Evolutionary conservation across 805 yeast genomes (phyloP).

Genomic region (Isabelozyma heimii): DNA sequence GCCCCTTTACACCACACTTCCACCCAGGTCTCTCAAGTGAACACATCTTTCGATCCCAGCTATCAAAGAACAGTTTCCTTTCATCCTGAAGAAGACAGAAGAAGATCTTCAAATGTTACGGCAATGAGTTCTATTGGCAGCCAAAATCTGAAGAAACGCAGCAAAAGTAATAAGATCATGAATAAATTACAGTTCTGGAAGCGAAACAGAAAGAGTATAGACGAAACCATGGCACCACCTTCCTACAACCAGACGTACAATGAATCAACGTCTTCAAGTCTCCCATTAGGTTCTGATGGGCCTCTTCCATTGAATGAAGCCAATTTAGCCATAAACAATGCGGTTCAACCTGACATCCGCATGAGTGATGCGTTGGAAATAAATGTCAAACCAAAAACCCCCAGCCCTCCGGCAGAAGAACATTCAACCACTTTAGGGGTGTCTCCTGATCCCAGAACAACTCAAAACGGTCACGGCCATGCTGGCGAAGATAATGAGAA

Average conservation of each 20-base stretch:
- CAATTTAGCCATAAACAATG: neutral
- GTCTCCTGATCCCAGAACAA: neutral
- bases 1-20: neutral
- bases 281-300: neutral
- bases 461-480: neutral
- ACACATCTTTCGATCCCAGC: neutral
- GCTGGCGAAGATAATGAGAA: neutral
- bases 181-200: slow-evolving; percentile 41
- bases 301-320: neutral
- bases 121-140: slow-evolving; percentile 4
- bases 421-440: neutral
- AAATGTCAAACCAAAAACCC: slow-evolving; percentile 1
- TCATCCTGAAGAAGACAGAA: slow-evolving; percentile 12
- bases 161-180: slow-evolving; percentile 23
- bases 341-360: neutral
- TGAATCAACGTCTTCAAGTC: neutral
- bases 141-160: slow-evolving; percentile 7
- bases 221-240: neutral
- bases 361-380: slow-evolving; percentile 1
- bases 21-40: neutral
- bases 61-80: slow-evolving; percentile 19
- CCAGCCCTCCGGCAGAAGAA: neutral
- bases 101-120: slow-evolving; percentile 6
- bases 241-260: neutral
- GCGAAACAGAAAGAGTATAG: slow-evolving; percentile 9